Percentiles rank a stretch among this genome's conserved stretches.
phyloP scores from a whole-genome alignment of 2,329 filamentous ascomycete genomes.

The Verruconis gallopava region DNA sequence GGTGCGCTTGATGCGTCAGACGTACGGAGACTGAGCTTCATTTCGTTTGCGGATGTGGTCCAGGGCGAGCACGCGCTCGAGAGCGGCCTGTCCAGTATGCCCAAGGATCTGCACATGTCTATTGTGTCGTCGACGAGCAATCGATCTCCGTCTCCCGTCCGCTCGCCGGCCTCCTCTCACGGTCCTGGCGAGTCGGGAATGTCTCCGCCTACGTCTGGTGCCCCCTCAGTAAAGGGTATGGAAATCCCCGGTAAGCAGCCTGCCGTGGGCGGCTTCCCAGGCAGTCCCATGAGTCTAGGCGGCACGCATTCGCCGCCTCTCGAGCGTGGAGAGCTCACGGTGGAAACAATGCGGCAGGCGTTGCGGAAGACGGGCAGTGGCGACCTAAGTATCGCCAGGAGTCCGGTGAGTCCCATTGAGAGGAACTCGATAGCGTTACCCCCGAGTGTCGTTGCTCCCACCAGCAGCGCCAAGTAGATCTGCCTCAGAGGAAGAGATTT shows the following conservation, averaged over 20 bases:
- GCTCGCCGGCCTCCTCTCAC: conserved; percentile 65
- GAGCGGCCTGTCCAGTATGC: conserved; percentile 23
- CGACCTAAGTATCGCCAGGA: conserved; percentile 44
- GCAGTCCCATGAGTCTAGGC: conserved; percentile 40
- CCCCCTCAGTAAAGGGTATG: conserved; percentile 59
- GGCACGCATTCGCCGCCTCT: conserved; percentile 40
- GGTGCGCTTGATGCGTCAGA: conserved; percentile 66
- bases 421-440: no score
- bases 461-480: no score
- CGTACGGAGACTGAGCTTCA: conserved; percentile 77
- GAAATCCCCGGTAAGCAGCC: conserved; percentile 41
- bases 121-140: conserved; percentile 44
- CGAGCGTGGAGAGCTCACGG: conserved; percentile 58
- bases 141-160: conserved; percentile 68
- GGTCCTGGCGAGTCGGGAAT: conserved; percentile 34
- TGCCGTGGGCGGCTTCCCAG: conserved; percentile 29
- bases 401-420: conserved; percentile 4
- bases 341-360: conserved; percentile 90
- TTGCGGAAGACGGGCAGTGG: conserved; percentile 73
- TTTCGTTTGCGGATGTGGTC: conserved; percentile 92
- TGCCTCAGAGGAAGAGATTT: no score
- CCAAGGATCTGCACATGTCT: conserved; percentile 56
- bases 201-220: conserved; percentile 65
- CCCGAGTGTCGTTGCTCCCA: no score
- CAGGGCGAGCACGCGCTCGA: conserved; percentile 61